Evolutionary conservation across 305 asterid species (phyloP).

Genomic region (Caryopteris hybrid): DNA sequence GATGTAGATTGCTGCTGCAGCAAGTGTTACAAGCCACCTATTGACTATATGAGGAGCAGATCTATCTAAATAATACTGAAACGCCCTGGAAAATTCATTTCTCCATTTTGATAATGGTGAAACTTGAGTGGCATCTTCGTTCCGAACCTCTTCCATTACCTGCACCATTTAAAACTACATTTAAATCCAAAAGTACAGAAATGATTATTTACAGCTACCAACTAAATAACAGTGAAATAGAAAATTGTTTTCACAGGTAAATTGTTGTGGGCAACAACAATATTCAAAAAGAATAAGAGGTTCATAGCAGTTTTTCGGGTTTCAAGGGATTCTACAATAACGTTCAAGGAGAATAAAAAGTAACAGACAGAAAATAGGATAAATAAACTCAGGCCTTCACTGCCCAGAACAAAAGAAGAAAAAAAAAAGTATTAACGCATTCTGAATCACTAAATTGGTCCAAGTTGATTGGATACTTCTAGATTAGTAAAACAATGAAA

Average conservation of each 20-base stretch:
- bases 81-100: slow-evolving; percentile 40
- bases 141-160: slow-evolving; percentile 40
- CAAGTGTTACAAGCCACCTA: slow-evolving; percentile 61
- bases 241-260: background rate
- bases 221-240: background rate
- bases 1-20: slow-evolving; percentile 46
- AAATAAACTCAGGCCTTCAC: background rate
- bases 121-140: slow-evolving; percentile 20
- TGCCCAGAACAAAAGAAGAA: background rate
- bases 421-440: background rate
- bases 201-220: background rate
- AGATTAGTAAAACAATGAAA: background rate
- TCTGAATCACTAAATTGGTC: background rate
- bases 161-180: slow-evolving; percentile 10
- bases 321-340: background rate
- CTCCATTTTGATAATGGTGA: slow-evolving; percentile 51
- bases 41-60: slow-evolving; percentile 45
- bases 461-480: background rate
- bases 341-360: background rate
- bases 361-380: background rate
- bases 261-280: background rate
- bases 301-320: background rate
- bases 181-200: background rate
- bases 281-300: background rate
- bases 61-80: slow-evolving; percentile 48